These are phyloP conservation scores for Tarenaya hassleriana DNA, from an alignment of 345 rosid genomes.

Conservation along the genomic window DNA sequence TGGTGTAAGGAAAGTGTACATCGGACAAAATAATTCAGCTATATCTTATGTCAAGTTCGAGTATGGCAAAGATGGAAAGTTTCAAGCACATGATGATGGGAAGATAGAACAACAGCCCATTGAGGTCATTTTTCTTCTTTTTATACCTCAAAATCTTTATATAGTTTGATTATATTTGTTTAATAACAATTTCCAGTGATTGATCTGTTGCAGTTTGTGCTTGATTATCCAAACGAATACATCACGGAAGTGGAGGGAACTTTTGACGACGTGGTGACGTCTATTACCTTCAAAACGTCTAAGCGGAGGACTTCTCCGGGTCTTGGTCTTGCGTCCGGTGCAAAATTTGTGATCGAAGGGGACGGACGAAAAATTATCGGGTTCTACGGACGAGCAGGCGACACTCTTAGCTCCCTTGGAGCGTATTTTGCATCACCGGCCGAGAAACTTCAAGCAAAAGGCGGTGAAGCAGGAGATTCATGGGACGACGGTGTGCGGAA, in stretches of 20 bases:
- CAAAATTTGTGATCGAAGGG: conserved; percentile 1
- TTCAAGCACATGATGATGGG: conserved; percentile 13
- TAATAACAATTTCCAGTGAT: too few species aligned
- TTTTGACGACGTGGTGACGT: background rate
- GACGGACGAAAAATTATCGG: conserved; percentile 20
- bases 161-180: too few species aligned
- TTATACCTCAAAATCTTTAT: too few species aligned
- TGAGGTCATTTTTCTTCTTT: too few species aligned
- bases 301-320: conserved; percentile 8
- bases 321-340: conserved; percentile 9
- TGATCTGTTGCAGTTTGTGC: conserved; percentile 1
- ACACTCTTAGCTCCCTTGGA: conserved; percentile 15
- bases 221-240: conserved; percentile 13
- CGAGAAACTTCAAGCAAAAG: conserved; percentile 16
- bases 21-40: conserved; percentile 14
- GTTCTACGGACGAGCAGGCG: conserved; percentile 21
- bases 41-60: conserved; percentile 10
- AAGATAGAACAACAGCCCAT: background rate
- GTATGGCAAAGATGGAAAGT: background rate
- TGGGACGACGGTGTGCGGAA: conserved; percentile 26
- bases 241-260: conserved; percentile 19
- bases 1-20: conserved; percentile 5
- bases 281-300: conserved; percentile 16
- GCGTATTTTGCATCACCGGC: background rate
- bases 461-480: conserved; percentile 19